Evolutionary conservation across 345 rosid genomes (phyloP).

Genomic region (Hibiscus trionum): DNA sequence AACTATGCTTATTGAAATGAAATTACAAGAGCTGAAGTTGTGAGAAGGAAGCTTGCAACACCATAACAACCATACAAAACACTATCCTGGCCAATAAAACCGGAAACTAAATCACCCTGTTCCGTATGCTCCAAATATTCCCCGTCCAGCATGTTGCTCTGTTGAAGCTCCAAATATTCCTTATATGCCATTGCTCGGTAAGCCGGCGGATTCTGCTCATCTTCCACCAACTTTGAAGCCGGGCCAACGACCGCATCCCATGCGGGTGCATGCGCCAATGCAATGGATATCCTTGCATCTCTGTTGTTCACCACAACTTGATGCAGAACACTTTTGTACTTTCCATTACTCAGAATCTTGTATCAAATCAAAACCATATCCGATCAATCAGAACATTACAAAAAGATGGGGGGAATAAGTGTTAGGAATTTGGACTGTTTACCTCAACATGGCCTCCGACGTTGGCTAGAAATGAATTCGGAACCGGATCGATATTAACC

Average conservation of each 20-base stretch:
- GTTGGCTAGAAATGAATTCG: constrained; percentile 42
- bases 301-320: constrained; percentile 38
- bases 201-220: constrained; percentile 4
- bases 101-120: too few species aligned
- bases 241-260: constrained; percentile 31
- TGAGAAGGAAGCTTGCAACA: too few species aligned
- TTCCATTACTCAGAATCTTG: constrained; percentile 52
- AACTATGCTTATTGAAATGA: too few species aligned
- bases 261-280: constrained; percentile 33
- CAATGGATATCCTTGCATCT: constrained; percentile 28
- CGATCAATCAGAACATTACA: too few species aligned
- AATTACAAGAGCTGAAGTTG: too few species aligned
- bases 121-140: constrained; percentile 29
- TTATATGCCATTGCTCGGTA: constrained; percentile 30
- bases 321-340: constrained; percentile 45
- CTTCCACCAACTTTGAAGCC: constrained; percentile 22
- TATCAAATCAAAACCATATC: background rate
- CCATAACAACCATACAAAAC: too few species aligned
- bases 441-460: constrained; percentile 53
- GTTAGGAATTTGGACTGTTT: background rate
- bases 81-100: too few species aligned
- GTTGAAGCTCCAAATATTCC: constrained; percentile 32
- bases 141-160: constrained; percentile 24
- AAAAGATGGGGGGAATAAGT: background rate
- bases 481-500: constrained; percentile 27